These are phyloP conservation scores for Castanea sativa DNA, from an alignment of 306 rosid genomes.

Conservation along the genomic window DNA sequence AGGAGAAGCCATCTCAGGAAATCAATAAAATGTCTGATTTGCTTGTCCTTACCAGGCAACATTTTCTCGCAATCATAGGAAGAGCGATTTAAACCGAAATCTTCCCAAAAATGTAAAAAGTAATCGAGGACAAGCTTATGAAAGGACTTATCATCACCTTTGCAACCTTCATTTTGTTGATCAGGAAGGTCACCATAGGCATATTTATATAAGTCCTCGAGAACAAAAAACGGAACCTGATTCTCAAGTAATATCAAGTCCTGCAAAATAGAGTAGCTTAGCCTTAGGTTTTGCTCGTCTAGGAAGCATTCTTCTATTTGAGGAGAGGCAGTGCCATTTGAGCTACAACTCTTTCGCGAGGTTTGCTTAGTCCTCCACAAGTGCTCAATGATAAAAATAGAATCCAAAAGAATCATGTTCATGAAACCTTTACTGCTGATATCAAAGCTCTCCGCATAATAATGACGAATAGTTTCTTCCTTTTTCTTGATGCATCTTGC, in stretches of 20 bases:
- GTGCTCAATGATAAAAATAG: conserved; percentile 28
- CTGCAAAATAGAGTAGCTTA: background rate
- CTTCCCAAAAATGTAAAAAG: background rate
- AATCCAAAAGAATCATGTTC: background rate
- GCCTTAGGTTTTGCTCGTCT: conserved; percentile 17
- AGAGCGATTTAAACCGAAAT: too few species aligned
- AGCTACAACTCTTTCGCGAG: accelerated
- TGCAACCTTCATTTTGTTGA: background rate
- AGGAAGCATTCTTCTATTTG: background rate
- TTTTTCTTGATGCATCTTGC: accelerated
- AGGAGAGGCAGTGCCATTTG: background rate
- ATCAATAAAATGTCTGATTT: background rate
- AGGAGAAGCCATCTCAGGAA: background rate
- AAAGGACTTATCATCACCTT: background rate
- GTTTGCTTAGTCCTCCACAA: background rate
- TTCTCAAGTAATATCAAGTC: conserved; percentile 34
- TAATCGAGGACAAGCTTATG: background rate
- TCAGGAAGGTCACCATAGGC: background rate
- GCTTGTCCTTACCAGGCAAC: accelerated
- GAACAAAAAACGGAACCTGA: conserved; percentile 24
- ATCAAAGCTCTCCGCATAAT: background rate
- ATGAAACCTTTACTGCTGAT: background rate
- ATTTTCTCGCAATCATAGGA: accelerated
- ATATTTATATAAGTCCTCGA: background rate
- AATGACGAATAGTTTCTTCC: background rate